Base-by-base conservation (phyloP, 495 filamentous ascomycete genomes). In the Paragyromitra xinjiangensis region DNA sequence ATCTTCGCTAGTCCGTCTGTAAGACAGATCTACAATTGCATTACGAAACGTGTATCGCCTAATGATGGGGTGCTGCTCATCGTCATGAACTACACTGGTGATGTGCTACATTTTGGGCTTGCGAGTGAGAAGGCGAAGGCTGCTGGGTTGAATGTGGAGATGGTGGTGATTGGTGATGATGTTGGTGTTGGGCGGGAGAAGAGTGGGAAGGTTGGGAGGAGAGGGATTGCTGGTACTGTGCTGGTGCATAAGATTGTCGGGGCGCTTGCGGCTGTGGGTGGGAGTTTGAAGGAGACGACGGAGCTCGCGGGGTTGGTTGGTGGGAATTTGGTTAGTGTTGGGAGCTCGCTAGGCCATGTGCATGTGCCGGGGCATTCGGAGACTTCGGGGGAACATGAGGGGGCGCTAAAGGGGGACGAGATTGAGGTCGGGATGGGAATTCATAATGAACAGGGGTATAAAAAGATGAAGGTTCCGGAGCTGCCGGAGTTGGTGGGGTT, bases 361-460 rank as follows among this genome's bases (percentile, higher is more conserved):
- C 95, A 99, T 82, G 92, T 99, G 0, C 95, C 95, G 0, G 95
- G 95, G 12, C 87, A 93, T 80, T 87, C 83, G 1, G 77, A 83
- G 11, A 39, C 58, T 2, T 63, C 71, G 6, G 62, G 48, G 6
- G 84, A 87, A n/a, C 83, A 80, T 11, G 85, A 85, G 12, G 91
- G 90, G 55, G 84, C 84, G 4, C 84, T 97, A 71, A 86, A 85
- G 40, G 82, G 86, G 0, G 91, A 89, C 53, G 92, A 98, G 85
- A 90, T 97, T 24, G 95, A 99, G 85, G 87, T 99, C 78, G 95
- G 95, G 7, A 99, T 98, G 95, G 95, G 95, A 11, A 98, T 98
- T 83, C 95, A 99, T 84, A 99, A 99, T 82, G 95, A 99, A 84
- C 89, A 92, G 0, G 95, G 95, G 1, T 94, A 90, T 14, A 92